These are phyloP conservation scores for Leishmania tropica DNA, from an alignment of 208 protist genomes.

Conservation along the genomic window DNA sequence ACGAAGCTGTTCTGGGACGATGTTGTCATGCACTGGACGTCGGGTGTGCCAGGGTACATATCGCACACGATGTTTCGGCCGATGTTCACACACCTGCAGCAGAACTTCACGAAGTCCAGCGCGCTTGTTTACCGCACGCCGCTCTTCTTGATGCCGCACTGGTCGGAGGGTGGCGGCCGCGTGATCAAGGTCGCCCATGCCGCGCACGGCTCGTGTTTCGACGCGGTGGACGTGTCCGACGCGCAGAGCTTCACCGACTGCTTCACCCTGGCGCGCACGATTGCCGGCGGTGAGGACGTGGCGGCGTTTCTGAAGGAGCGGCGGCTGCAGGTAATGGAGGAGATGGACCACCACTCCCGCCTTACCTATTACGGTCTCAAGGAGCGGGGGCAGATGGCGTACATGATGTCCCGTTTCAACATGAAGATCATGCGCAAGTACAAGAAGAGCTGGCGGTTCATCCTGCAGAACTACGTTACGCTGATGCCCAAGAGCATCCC, in stretches of 20 bases:
- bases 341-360: slow-evolving; percentile 83
- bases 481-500: slow-evolving; percentile 72
- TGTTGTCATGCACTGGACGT: slow-evolving; percentile 89
- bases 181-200: slow-evolving; percentile 90
- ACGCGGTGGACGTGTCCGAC: slow-evolving; percentile 89
- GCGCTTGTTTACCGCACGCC: slow-evolving; percentile 85
- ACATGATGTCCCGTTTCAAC: slow-evolving; percentile 87
- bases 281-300: slow-evolving; percentile 78
- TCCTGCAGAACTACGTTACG: slow-evolving; percentile 90
- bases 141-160: slow-evolving; percentile 89
- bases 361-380: slow-evolving; percentile 79
- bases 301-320: slow-evolving; percentile 76
- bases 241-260: slow-evolving; percentile 93
- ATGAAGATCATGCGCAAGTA: slow-evolving; percentile 93
- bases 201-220: slow-evolving; percentile 85
- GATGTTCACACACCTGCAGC: slow-evolving; percentile 92
- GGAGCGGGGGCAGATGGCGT: slow-evolving; percentile 87
- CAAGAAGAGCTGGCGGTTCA: slow-evolving; percentile 85
- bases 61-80: slow-evolving; percentile 92
- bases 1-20: slow-evolving; percentile 93
- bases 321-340: slow-evolving; percentile 89
- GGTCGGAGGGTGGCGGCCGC: slow-evolving; percentile 83
- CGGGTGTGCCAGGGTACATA: slow-evolving; percentile 87
- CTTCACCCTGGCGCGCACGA: slow-evolving; percentile 81
- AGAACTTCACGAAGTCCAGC: slow-evolving; percentile 83